A percentile compares a stretch with the other conserved stretches of the same genome.
These are phyloP conservation scores for Lipomyces yamanashiensis DNA, from an alignment of 805 yeast genomes.

Conservation along the genomic window DNA sequence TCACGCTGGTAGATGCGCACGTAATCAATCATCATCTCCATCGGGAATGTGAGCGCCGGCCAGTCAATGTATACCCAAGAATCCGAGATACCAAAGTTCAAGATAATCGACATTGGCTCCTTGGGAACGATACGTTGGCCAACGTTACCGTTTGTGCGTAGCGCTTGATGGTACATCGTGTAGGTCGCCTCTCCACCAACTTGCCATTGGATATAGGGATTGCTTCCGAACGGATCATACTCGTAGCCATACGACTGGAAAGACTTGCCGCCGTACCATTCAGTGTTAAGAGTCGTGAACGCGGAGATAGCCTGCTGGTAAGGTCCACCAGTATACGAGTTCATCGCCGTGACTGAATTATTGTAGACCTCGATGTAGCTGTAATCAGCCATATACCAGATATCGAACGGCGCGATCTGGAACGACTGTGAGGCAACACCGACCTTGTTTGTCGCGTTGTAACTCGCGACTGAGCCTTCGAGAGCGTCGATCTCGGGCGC, in stretches of 20 bases:
- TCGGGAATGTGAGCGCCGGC: constrained; percentile 74
- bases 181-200: constrained; percentile 81
- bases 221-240: constrained; percentile 62
- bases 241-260: constrained; percentile 82
- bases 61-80: constrained; percentile 95
- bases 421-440: constrained; percentile 83
- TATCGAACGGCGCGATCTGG: constrained; percentile 92
- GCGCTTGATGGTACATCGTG: constrained; percentile 71
- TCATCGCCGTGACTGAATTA: constrained; percentile 72
- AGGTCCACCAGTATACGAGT: constrained; percentile 90
- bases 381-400: constrained; percentile 93
- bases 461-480: constrained; percentile 69
- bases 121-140: constrained; percentile 79
- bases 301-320: constrained; percentile 91
- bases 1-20: constrained; percentile 93
- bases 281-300: constrained; percentile 71
- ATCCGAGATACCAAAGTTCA: constrained; percentile 88
- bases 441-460: constrained; percentile 48
- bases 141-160: constrained; percentile 89
- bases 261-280: constrained; percentile 72
- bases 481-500: constrained; percentile 94
- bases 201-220: constrained; percentile 85
- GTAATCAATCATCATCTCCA: constrained; percentile 74
- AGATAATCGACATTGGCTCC: constrained; percentile 89
- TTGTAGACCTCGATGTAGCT: constrained; percentile 76